These are phyloP conservation scores for Debaryomyces prosopidis DNA, from an alignment of 805 yeast species.

Conservation along the genomic window DNA sequence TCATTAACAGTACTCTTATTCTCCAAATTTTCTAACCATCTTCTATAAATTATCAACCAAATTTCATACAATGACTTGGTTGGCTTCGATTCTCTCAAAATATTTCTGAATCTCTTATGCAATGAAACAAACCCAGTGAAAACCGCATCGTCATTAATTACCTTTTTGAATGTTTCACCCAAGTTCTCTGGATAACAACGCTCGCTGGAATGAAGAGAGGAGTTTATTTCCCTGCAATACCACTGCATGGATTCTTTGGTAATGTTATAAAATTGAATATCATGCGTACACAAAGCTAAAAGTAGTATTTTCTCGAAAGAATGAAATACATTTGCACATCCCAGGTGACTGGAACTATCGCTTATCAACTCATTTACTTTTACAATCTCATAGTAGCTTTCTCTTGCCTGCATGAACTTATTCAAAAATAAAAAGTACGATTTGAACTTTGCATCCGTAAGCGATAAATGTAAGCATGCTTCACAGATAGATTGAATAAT, in stretches of 20 bases:
- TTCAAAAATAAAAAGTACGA: slow-evolving; percentile 35
- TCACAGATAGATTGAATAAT: slow-evolving; percentile 36
- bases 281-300: slow-evolving; percentile 43
- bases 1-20: slow-evolving; percentile 25
- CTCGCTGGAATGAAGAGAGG: background rate
- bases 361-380: slow-evolving; percentile 2
- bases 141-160: slow-evolving; percentile 54
- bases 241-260: slow-evolving; percentile 38
- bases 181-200: slow-evolving; percentile 21
- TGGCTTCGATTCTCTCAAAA: slow-evolving; percentile 26
- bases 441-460: slow-evolving; percentile 37
- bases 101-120: slow-evolving; percentile 60
- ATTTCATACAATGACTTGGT: slow-evolving; percentile 33
- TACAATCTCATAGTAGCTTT: slow-evolving; percentile 4
- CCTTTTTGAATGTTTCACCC: slow-evolving; percentile 26
- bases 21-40: slow-evolving; percentile 44
- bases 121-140: slow-evolving; percentile 74
- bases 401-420: slow-evolving; percentile 30
- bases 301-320: slow-evolving; percentile 39
- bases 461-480: slow-evolving; percentile 30
- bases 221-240: slow-evolving; percentile 21
- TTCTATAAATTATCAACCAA: slow-evolving; percentile 48
- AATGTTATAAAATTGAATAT: slow-evolving; percentile 41
- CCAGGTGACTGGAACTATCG: slow-evolving; percentile 7
- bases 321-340: slow-evolving; percentile 20